Base-by-base conservation (phyloP, 2,329 filamentous ascomycete genomes). In the Hypoxylon sp. region DNA sequence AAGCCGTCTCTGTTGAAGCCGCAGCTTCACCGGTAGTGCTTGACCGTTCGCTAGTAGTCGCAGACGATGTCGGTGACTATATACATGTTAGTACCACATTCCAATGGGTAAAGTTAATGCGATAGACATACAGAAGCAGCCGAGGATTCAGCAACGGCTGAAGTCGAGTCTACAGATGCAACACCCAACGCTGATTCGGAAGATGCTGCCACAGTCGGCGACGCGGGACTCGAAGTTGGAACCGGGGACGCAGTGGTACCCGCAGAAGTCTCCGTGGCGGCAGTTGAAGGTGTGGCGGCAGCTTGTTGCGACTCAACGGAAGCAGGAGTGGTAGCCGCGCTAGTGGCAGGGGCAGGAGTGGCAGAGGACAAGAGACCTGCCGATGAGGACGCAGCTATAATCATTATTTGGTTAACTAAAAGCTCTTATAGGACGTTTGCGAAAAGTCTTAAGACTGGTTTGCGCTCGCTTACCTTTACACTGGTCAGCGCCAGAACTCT, bases 391-490 rank as follows among this genome's bases (percentile, higher is more conserved):
- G 66, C 70, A 22, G 67, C 72, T 75, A 59, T 24, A 46, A 62
- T 52, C 62, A 13, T 19, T 46, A 13, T 22, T 50, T 46, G 11
- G 48, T 59, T 44, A 66, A 57, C 39, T 9, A 52, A 52, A 39
- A 54, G 17, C 33, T 26, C n/a, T 53, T 22, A 39, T 5, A 50
- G 5, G 24, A 50, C 13, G 9, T 29, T 59, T 59, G 10, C n/a
- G 48, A 22, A 9, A 22, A 2, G 10, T 8, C 19, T 22, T 22
- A 22, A 44, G 4, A 17, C 17, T 11, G 39, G 17, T n/a, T 31
- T 48, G 13, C 22, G 14, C 53, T 61, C 29, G 63, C 76, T 71
- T 71, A 80, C 78, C 64, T 58, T 74, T 71, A 62, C 80, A 81
- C 35, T 79, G 70, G 4, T 70, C 48, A 1, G 68, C 61, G 13